These are phyloP conservation scores for Puya raimondii DNA, from an alignment of 176 grass and related monocot species.

Conservation along the genomic window DNA sequence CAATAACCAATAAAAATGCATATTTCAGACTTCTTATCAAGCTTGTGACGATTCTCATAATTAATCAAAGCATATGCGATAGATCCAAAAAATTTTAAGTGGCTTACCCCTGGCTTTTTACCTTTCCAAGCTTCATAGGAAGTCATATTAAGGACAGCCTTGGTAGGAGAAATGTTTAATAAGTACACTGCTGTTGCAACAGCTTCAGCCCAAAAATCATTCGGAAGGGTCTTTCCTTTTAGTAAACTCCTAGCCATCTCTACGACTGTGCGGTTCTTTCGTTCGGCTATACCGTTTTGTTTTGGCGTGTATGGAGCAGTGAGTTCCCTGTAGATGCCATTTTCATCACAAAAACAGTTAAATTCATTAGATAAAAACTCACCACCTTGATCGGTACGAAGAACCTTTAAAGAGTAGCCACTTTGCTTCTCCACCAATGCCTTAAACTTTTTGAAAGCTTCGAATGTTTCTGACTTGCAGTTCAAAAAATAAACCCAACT, in stretches of 20 bases:
- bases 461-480: not conserved
- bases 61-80: not conserved
- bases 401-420: not conserved
- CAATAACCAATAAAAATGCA: constrained; percentile 4
- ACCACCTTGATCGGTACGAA: not conserved
- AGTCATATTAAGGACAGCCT: not conserved
- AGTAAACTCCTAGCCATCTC: not conserved
- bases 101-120: not conserved
- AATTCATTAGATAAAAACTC: not conserved
- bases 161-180: not conserved
- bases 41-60: not conserved
- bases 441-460: not conserved
- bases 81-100: not conserved
- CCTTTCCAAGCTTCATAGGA: not conserved
- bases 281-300: not conserved
- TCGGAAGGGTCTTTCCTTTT: not conserved
- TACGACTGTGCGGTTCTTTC: not conserved
- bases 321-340: not conserved
- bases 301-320: not conserved
- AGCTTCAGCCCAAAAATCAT: not conserved
- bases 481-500: not conserved
- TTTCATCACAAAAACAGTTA: not conserved
- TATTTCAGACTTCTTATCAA: not conserved
- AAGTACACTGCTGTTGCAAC: not conserved
- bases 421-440: not conserved